Conservation (phyloP, 2,329 filamentous ascomycete genomes). For the Phyllosticta citribraziliensis region DNA sequence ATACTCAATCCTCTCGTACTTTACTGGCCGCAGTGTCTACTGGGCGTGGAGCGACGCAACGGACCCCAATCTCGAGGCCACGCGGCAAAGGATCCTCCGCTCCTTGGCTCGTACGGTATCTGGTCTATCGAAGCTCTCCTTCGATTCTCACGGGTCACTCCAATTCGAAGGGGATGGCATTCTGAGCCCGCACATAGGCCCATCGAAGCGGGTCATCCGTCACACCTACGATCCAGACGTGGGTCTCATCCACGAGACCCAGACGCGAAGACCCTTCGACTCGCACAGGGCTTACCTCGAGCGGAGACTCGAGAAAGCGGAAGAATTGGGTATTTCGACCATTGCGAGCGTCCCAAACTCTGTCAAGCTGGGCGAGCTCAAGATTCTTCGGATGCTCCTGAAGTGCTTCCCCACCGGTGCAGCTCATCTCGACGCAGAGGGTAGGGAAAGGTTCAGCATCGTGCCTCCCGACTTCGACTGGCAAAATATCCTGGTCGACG, state of each 20-base stretch:
- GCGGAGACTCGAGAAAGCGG: background rate
- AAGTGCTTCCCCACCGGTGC: background rate
- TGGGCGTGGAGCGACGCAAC: background rate
- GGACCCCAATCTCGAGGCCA: background rate
- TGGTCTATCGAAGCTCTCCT: slow-evolving; percentile 11
- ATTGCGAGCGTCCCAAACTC: background rate
- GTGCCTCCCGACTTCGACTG: slow-evolving; percentile 8
- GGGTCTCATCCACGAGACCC: background rate
- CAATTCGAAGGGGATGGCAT: slow-evolving; percentile 2
- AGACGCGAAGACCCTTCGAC: background rate
- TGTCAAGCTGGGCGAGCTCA: background rate
- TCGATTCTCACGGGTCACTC: slow-evolving; percentile 13
- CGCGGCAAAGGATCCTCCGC: slow-evolving; percentile 13
- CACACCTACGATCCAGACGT: background rate
- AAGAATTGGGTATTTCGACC: background rate
- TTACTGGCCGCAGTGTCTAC: slow-evolving; percentile 12
- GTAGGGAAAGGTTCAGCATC: background rate
- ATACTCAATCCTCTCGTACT: slow-evolving; percentile 15
- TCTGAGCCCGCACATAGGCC: slow-evolving; percentile 1
- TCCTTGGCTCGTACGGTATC: slow-evolving; percentile 12
- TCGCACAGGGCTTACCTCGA: background rate
- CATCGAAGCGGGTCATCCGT: background rate
- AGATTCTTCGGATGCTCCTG: background rate
- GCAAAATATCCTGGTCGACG: slow-evolving; percentile 9
- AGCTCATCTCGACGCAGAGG: background rate